These are phyloP conservation scores for Xylaria flabelliformis DNA, from an alignment of 495 filamentous ascomycete genomes.

Conservation along the genomic window DNA sequence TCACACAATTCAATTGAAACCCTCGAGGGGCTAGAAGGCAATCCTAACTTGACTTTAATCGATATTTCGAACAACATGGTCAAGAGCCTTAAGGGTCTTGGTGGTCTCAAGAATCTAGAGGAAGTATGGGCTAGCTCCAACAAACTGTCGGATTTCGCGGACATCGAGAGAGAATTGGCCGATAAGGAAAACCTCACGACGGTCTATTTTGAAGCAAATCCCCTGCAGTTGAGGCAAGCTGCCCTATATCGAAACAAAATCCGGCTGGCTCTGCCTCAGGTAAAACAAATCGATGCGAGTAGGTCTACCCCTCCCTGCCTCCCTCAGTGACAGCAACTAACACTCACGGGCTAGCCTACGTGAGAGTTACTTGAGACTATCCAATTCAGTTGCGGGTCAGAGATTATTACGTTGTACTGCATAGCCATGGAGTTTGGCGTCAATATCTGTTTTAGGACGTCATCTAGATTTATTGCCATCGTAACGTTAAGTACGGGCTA, in stretches of 20 bases:
- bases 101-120: slow-evolving; percentile 72
- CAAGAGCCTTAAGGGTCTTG: slow-evolving; percentile 72
- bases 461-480: not conserved
- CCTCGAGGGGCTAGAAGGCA: slow-evolving; percentile 75
- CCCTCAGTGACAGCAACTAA: slow-evolving; percentile 36
- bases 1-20: slow-evolving; percentile 93
- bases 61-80: slow-evolving; percentile 94
- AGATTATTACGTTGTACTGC: slow-evolving; percentile 27
- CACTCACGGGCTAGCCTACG: slow-evolving; percentile 45
- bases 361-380: slow-evolving; percentile 33
- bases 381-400: slow-evolving; percentile 2
- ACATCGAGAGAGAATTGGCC: slow-evolving; percentile 79
- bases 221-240: slow-evolving; percentile 75
- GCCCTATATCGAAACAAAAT: slow-evolving; percentile 94
- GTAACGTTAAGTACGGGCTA: not conserved
- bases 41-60: slow-evolving; percentile 73
- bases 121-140: slow-evolving; percentile 97
- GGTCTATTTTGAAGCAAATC: slow-evolving; percentile 97
- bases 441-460: slow-evolving; percentile 1
- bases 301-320: slow-evolving; percentile 52
- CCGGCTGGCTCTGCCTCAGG: slow-evolving; percentile 80
- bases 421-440: slow-evolving; percentile 42
- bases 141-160: slow-evolving; percentile 74
- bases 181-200: slow-evolving; percentile 83
- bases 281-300: slow-evolving; percentile 97